Evolutionary conservation across 2,329 filamentous ascomycete genomes (phyloP).

Genomic region (Colletotrichum navitas): DNA sequence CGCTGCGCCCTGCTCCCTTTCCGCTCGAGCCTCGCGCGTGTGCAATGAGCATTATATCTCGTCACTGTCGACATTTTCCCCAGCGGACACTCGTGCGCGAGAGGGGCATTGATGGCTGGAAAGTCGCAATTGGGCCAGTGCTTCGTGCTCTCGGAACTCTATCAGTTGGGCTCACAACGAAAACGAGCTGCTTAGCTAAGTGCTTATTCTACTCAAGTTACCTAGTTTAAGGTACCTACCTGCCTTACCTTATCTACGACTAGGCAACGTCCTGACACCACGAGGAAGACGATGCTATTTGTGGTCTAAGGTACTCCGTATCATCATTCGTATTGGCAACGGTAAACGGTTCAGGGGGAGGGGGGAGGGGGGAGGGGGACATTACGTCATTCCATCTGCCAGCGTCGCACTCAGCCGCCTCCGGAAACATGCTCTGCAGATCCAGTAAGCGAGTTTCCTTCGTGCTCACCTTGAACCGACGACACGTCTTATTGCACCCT

Average conservation of each 20-base stretch:
- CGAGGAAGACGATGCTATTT: neutral
- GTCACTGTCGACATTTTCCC: neutral
- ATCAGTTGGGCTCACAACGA: neutral
- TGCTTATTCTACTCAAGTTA: neutral
- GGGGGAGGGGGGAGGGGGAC: neutral
- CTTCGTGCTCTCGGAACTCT: neutral
- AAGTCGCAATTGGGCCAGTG: neutral
- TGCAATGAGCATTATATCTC: neutral
- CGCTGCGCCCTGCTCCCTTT: neutral
- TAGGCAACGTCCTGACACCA: no score
- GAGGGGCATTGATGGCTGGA: neutral
- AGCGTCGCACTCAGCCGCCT: constrained; percentile 10
- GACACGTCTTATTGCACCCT: constrained; percentile 7
- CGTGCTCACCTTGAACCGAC: constrained; percentile 10
- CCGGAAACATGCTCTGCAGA: constrained; percentile 21
- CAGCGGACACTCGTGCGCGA: neutral
- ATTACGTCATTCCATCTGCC: constrained; percentile 7
- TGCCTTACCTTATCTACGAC: no score
- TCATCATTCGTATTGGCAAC: neutral
- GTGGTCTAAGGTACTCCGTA: neutral
- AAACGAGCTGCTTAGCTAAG: neutral
- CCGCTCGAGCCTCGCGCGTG: neutral
- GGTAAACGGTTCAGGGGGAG: neutral
- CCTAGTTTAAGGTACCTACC: no score
- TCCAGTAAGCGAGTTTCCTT: neutral